Evolutionary conservation across 2,329 filamentous ascomycete genomes (phyloP), one percentile per base, ranked within the genome.

Genomic region (Stylonectria norvegica): DNA sequence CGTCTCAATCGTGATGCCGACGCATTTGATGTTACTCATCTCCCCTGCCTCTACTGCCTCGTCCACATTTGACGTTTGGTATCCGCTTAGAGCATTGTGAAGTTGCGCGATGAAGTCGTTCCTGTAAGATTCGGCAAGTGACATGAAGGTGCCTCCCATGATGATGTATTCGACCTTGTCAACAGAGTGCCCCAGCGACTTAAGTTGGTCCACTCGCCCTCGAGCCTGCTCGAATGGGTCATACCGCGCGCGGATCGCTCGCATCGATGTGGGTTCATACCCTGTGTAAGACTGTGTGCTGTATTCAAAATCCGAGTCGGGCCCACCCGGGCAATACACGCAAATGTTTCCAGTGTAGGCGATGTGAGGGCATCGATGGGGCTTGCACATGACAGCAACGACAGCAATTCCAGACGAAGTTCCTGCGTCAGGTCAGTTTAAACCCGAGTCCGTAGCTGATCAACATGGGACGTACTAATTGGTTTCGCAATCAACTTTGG

Each of bases 81-180:
- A 98, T 6, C 93, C 93, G 52, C 89, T 96, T 6, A 98, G 78
- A 2, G 93, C 93, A 61, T 98, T 98, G 69, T 98, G 93, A 36
- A 98, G 76, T 60, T 96, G 91, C 1, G 89, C 85, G 44, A 98
- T 95, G 58, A 98, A 98, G 41, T 87, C 82, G 47, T 98, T 88
- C 19, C 93, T 77, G 65, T 98, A 98, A 17, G 85, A 82, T 57
- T 89, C 83, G 7, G 91, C 78, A 18, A 98, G 69, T 3, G 91
- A 97, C 94, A 98, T 98, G 68, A 98, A 98, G 0, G 93, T 98
- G 52, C 93, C 93, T 45, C 93, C 93, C 93, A 98, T 98, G 62
- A 98, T 95, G 61, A 98, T 98, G 66, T 97, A 98, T 71, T 98
- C 93, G 17, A 98, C 93, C 66, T 98, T 98, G 70, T 98, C 93